These are phyloP conservation scores for Scheffersomyces parashehatae DNA, from an alignment of 1,139 yeast genomes.

Conservation along the genomic window DNA sequence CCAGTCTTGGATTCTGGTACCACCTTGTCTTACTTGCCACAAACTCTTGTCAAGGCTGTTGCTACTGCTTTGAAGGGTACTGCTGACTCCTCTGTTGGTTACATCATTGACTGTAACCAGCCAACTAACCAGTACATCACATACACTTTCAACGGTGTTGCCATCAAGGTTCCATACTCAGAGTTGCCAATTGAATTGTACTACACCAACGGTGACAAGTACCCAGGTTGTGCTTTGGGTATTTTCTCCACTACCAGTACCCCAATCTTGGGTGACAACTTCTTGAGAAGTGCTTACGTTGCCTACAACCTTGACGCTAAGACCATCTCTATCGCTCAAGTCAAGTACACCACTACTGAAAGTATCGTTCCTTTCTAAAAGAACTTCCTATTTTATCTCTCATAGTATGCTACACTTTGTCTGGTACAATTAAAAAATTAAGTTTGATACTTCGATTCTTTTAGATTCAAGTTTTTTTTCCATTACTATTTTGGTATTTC, in stretches of 20 bases:
- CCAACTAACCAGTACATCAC: conserved; percentile 2
- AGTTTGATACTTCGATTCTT: too few relatives aligned
- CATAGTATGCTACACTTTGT: neutral
- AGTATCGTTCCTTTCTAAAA: conserved; percentile 2
- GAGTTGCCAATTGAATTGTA: conserved; percentile 6
- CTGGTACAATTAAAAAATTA: neutral
- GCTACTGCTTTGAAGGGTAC: conserved; percentile 6
- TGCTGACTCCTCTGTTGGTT: neutral
- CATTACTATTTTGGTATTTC: neutral
- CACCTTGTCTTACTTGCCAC: conserved; percentile 15
- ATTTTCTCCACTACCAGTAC: neutral
- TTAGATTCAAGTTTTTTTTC: too few relatives aligned
- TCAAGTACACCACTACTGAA: conserved; percentile 9
- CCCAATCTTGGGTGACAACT: conserved; percentile 27
- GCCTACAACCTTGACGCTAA: conserved; percentile 30
- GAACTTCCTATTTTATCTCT: too few relatives aligned
- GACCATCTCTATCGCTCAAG: conserved; percentile 28
- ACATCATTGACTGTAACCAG: conserved; percentile 5
- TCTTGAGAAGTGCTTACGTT: conserved; percentile 31
- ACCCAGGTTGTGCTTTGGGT: conserved; percentile 1
- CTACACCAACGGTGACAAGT: neutral
- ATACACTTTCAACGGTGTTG: conserved; percentile 4
- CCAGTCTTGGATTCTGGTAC: conserved; percentile 21
- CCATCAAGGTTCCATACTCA: conserved; percentile 10
- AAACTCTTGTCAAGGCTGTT: conserved; percentile 6